Percentiles rank a stretch among this genome's conserved stretches.
phyloP scores from a whole-genome alignment of 179 eudicot species.

The Sideroxylon spinosum region DNA sequence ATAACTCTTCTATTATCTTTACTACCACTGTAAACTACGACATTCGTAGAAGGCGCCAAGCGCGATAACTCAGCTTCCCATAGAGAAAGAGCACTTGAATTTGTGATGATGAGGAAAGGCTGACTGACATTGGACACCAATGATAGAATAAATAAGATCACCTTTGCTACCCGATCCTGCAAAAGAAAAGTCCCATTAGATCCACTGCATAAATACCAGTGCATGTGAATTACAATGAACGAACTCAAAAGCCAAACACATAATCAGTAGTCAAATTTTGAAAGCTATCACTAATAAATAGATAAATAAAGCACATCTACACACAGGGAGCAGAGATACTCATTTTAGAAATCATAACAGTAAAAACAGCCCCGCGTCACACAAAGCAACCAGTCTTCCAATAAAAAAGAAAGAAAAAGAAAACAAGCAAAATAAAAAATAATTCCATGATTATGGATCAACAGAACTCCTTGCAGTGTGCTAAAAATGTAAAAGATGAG shows the following conservation, averaged over 20 bases:
- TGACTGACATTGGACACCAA: slow-evolving; percentile 30
- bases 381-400: not conserved
- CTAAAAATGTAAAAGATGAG: not conserved
- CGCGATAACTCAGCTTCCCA: slow-evolving; percentile 77
- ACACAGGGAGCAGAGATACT: not conserved
- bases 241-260: not conserved
- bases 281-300: not conserved
- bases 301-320: not conserved
- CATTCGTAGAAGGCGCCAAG: slow-evolving; percentile 48
- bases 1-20: slow-evolving; percentile 44
- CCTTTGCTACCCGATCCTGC: slow-evolving; percentile 56
- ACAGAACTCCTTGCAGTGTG: not conserved
- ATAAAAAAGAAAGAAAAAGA: too few species aligned
- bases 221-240: not conserved
- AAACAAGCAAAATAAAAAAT: not conserved
- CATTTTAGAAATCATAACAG: not conserved
- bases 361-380: not conserved
- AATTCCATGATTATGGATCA: not conserved
- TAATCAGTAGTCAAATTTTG: not conserved
- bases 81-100: slow-evolving; percentile 29
- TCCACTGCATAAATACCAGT: not conserved
- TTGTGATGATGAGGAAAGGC: slow-evolving; percentile 62
- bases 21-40: slow-evolving; percentile 55
- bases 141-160: slow-evolving; percentile 43
- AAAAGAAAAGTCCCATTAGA: slow-evolving; percentile 11